Conservation (phyloP, 2,329 filamentous ascomycete genomes). For the Emergomyces orientalis region DNA sequence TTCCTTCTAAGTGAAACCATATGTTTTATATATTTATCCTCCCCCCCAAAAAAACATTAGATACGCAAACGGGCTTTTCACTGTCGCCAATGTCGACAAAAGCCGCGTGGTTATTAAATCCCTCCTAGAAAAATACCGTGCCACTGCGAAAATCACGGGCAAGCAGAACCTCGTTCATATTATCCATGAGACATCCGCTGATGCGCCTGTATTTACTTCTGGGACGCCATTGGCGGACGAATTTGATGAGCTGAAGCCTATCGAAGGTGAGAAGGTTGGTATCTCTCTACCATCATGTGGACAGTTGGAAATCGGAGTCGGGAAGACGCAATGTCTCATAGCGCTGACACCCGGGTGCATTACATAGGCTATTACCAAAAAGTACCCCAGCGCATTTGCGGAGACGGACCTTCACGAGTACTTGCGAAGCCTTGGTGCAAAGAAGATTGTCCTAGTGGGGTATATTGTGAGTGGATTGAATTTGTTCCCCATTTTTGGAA, state of each 20-base stretch:
- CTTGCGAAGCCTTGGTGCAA: conserved; percentile 42
- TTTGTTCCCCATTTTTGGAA: background rate
- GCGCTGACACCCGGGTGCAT: background rate
- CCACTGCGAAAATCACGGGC: conserved; percentile 32
- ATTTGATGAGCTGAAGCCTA: conserved; percentile 50
- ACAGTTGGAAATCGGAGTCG: background rate
- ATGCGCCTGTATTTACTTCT: conserved; percentile 58
- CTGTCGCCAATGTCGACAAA: conserved; percentile 44
- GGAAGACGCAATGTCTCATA: background rate
- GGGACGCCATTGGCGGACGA: conserved; percentile 51
- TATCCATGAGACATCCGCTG: conserved; percentile 49
- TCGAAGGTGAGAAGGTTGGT: conserved; percentile 44
- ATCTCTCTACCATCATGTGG: background rate
- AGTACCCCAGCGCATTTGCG: conserved; percentile 51
- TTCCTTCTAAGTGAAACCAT: background rate
- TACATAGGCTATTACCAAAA: conserved; percentile 41
- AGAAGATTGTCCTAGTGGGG: conserved; percentile 49
- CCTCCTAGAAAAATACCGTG: conserved; percentile 53
- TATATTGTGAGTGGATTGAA: conserved; percentile 19
- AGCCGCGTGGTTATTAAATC: conserved; percentile 49
- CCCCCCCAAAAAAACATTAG: conserved; percentile 16
- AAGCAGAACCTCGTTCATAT: conserved; percentile 50
- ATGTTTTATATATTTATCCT: background rate
- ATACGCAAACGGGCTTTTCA: conserved; percentile 47
- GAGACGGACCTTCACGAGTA: conserved; percentile 50